Percentiles rank a stretch among this genome's conserved stretches.
Conservation (phyloP, 257 asterid genomes). For the Ajuga chamaepitys region DNA sequence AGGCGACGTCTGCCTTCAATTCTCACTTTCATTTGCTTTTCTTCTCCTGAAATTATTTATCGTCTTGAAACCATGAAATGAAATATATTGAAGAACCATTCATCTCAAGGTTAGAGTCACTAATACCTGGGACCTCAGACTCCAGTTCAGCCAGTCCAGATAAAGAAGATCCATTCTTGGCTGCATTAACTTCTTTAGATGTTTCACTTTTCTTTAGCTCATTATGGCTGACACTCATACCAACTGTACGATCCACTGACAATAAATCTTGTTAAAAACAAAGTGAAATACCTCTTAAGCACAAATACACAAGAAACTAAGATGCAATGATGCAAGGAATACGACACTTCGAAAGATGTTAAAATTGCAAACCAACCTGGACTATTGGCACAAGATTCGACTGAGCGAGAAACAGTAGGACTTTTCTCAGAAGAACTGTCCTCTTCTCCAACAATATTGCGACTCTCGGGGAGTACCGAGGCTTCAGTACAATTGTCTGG, state of each 20-base stretch:
- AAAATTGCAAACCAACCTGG: slow-evolving; percentile 6
- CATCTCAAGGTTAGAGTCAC: not conserved
- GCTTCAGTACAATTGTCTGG: slow-evolving; percentile 19
- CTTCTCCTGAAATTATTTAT: slow-evolving; percentile 33
- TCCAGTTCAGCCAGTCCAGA: slow-evolving; percentile 19
- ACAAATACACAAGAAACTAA: not conserved
- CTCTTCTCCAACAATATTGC: slow-evolving; percentile 22
- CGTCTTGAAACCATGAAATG: slow-evolving; percentile 12
- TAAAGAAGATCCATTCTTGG: slow-evolving; percentile 14
- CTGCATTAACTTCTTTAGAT: slow-evolving; percentile 18
- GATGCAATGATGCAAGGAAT: not conserved
- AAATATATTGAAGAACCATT: not conserved
- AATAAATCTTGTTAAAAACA: not conserved
- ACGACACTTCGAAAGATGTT: not conserved
- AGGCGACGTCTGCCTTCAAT: slow-evolving; percentile 86
- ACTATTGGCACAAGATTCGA: not conserved
- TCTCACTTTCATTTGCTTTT: slow-evolving; percentile 47
- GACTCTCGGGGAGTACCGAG: slow-evolving; percentile 15
- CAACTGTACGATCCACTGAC: slow-evolving; percentile 14
- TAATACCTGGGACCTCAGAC: slow-evolving; percentile 24
- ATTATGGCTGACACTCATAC: not conserved
- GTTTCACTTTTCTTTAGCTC: slow-evolving; percentile 15
- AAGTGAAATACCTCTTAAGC: not conserved
- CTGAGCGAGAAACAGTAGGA: slow-evolving; percentile 15
- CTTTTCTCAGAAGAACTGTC: slow-evolving; percentile 15